Evolutionary conservation across 257 asterid genomes (phyloP).

Genomic region (Ilex aquifolium): DNA sequence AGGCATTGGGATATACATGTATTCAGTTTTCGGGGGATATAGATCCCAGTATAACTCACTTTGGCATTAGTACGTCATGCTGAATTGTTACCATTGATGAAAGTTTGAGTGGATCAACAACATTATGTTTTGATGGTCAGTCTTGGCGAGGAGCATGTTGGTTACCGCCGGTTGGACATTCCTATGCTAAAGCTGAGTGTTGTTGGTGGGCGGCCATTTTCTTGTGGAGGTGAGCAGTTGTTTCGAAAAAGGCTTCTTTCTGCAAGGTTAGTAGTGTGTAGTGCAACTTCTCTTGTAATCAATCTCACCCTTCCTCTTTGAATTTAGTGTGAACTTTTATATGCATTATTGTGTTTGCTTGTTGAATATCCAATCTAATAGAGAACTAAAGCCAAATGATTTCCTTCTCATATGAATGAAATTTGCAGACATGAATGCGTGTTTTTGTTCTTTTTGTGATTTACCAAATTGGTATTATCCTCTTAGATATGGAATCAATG

Average conservation of each 20-base stretch:
- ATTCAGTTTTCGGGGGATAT: too few species aligned
- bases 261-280: constrained; percentile 49
- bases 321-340: not conserved
- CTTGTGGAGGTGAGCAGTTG: constrained; percentile 66
- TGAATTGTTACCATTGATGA: too few species aligned
- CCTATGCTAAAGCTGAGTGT: constrained; percentile 61
- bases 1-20: too few species aligned
- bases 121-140: constrained; percentile 36
- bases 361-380: too few species aligned
- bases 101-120: not conserved
- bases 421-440: too few species aligned
- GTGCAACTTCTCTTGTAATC: not conserved
- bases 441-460: not conserved
- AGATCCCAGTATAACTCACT: too few species aligned
- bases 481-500: constrained; percentile 58
- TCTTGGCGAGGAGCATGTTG: constrained; percentile 91
- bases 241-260: constrained; percentile 57
- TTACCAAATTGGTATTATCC: constrained; percentile 14
- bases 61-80: too few species aligned
- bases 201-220: constrained; percentile 96
- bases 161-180: constrained; percentile 63
- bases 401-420: too few species aligned
- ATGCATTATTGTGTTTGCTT: not conserved
- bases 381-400: too few species aligned
- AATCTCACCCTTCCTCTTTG: not conserved